These are phyloP conservation scores for Diaporthe ampelina DNA, from an alignment of 2,329 filamentous ascomycete species.

Conservation along the genomic window DNA sequence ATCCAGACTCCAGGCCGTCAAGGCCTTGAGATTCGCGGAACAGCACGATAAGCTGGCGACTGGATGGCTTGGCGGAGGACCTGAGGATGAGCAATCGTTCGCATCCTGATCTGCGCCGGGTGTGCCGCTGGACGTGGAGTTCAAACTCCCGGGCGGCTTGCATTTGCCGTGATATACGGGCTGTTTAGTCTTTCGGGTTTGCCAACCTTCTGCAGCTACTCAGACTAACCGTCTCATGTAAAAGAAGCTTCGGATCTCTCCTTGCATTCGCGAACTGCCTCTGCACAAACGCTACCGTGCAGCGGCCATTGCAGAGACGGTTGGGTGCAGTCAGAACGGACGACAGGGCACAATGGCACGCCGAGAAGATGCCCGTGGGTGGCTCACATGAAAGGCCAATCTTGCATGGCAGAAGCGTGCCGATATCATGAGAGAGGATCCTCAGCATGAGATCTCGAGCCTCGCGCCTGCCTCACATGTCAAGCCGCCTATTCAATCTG, in stretches of 20 bases:
- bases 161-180: conserved; percentile 26
- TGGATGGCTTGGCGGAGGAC: conserved; percentile 1
- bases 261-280: conserved; percentile 35
- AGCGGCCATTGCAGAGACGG: conserved; percentile 15
- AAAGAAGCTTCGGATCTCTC: conserved; percentile 31
- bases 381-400: conserved; percentile 31
- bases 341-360: conserved; percentile 29
- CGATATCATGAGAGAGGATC: conserved; percentile 1
- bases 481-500: conserved; percentile 31
- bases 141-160: conserved; percentile 18
- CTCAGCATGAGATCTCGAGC: conserved; percentile 27
- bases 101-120: conserved; percentile 5
- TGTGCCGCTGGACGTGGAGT: conserved; percentile 10
- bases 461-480: conserved; percentile 35
- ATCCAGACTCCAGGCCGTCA: conserved; percentile 1
- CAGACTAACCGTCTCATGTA: conserved; percentile 21
- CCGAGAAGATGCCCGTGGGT: conserved; percentile 20
- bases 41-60: conserved; percentile 29
- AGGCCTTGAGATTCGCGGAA: conserved; percentile 32
- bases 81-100: background rate
- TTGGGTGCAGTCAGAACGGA: conserved; percentile 22
- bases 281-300: conserved; percentile 11
- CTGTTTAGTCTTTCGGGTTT: conserved; percentile 19
- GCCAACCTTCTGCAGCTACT: conserved; percentile 29
- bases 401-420: conserved; percentile 33